Percentiles rank a stretch among this genome's conserved stretches.
Conservation (phyloP, 768 basidiomycete species). For the Agrocybe pediades region DNA sequence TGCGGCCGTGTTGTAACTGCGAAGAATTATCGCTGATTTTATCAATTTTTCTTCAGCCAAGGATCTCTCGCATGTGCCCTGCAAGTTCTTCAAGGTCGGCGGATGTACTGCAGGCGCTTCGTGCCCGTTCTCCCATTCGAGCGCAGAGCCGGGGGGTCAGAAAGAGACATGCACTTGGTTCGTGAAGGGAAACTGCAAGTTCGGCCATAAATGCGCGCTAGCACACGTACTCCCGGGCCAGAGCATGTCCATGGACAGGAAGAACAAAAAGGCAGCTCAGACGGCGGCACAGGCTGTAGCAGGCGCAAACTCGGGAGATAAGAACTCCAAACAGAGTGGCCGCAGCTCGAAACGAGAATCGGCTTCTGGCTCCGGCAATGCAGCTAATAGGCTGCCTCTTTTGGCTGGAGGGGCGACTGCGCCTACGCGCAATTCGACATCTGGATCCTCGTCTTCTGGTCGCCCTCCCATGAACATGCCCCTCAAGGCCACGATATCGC, state of each 20-base stretch:
- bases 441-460: conserved; percentile 33
- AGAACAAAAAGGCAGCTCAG: conserved; percentile 95
- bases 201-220: conserved; percentile 82
- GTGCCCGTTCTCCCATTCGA: conserved; percentile 91
- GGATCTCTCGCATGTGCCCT: conserved; percentile 94
- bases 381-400: conserved; percentile 32
- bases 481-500: conserved; percentile 71
- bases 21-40: conserved; percentile 2
- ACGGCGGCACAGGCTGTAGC: conserved; percentile 47
- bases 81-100: conserved; percentile 95
- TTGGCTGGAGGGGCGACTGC: conserved; percentile 65
- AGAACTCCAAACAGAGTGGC: conserved; percentile 28
- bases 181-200: conserved; percentile 86
- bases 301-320: conserved; percentile 32
- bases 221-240: conserved; percentile 95
- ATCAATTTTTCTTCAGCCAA: conserved; percentile 50
- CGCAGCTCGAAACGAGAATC: conserved; percentile 17
- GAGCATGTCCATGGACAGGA: conserved; percentile 92
- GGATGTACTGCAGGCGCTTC: conserved; percentile 92
- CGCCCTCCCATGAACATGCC: conserved; percentile 68
- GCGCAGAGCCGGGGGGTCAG: conserved; percentile 71
- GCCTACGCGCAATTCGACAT: conserved; percentile 48
- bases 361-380: not conserved
- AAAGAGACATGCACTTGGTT: conserved; percentile 90
- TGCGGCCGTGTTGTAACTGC: not conserved